These are phyloP conservation scores for Salix exigua DNA, from an alignment of 345 rosid genomes.

Conservation along the genomic window DNA sequence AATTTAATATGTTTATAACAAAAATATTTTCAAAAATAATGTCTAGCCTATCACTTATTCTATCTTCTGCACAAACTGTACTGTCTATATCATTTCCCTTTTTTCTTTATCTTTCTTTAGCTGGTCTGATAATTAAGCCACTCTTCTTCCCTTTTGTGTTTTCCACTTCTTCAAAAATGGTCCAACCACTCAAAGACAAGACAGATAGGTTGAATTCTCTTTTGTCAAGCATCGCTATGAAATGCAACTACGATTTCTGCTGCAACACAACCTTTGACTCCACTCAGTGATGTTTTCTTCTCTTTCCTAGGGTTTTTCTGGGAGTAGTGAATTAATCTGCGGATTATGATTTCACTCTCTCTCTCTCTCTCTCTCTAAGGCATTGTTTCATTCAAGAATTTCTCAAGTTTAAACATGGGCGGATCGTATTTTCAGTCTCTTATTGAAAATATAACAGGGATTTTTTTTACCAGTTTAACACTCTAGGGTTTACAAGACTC, in stretches of 20 bases:
- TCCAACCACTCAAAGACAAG: slow-evolving; percentile 9
- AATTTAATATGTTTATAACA: too few relatives aligned
- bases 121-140: background rate
- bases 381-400: background rate
- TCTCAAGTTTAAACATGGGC: background rate
- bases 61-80: background rate
- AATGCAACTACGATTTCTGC: background rate
- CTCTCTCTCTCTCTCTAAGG: background rate
- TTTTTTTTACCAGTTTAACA: background rate
- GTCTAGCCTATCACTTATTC: background rate
- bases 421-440: background rate
- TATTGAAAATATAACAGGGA: background rate
- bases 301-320: slow-evolving; percentile 11
- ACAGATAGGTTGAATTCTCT: background rate
- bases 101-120: background rate
- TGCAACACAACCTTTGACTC: background rate
- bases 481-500: background rate
- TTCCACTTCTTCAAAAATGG: slow-evolving; percentile 9
- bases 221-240: background rate
- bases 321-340: background rate
- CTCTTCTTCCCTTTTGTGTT: background rate
- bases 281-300: background rate
- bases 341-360: background rate
- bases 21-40: too few relatives aligned
- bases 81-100: background rate